phyloP scores from a whole-genome alignment of 257 asterid genomes.

The Fraxinus quadrangulata region DNA sequence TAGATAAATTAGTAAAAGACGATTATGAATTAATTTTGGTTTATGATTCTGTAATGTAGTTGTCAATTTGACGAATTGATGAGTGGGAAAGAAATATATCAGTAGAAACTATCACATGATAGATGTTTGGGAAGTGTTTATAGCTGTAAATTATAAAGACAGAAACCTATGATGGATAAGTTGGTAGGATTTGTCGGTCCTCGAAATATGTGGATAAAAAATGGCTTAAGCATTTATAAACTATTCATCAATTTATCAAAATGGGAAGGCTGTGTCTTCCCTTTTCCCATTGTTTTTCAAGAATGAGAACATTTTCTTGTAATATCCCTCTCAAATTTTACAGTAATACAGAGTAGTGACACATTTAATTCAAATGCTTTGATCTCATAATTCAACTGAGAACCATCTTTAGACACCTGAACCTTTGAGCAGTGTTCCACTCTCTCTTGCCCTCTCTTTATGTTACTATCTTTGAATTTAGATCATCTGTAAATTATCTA shows the following conservation, averaged over 20 bases:
- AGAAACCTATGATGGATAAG: too few relatives aligned
- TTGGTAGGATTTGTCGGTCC: too few relatives aligned
- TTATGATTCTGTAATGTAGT: too few relatives aligned
- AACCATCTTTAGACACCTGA: neutral
- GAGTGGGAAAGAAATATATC: neutral
- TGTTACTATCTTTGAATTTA: neutral
- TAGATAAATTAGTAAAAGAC: too few relatives aligned
- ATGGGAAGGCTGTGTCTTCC: neutral
- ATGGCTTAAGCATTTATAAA: neutral
- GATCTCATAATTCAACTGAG: neutral
- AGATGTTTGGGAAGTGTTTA: too few relatives aligned
- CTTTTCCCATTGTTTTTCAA: neutral
- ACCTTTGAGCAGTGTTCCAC: neutral
- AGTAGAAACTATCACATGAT: neutral
- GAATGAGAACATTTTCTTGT: neutral
- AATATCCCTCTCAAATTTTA: neutral
- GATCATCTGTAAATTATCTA: neutral
- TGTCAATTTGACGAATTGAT: too few relatives aligned
- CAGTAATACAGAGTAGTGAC: neutral
- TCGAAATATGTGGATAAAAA: too few relatives aligned
- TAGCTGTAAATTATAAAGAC: too few relatives aligned
- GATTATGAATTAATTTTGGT: too few relatives aligned
- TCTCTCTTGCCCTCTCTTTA: too few relatives aligned
- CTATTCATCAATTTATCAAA: neutral
- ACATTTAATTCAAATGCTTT: neutral